Evolutionary conservation across 305 asterid genomes (phyloP).

Genomic region (Solanum aculeatissimum): DNA sequence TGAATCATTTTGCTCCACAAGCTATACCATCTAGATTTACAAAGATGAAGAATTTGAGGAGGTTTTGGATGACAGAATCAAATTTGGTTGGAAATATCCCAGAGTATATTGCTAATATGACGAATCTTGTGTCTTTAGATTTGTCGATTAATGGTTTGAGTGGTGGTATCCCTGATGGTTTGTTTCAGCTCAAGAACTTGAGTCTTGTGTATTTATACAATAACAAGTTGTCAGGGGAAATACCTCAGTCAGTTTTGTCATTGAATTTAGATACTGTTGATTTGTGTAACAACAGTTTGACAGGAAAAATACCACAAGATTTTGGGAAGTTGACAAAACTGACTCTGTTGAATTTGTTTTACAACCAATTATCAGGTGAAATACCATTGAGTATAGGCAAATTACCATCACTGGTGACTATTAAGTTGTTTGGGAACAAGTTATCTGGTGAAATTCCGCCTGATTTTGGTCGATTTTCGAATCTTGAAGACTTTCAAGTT

Average conservation of each 20-base stretch:
- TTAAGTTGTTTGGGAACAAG: conserved; percentile 35
- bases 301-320: conserved; percentile 53
- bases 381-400: conserved; percentile 47
- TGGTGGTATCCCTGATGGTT: conserved; percentile 44
- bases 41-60: conserved; percentile 36
- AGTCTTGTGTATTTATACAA: conserved; percentile 13
- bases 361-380: conserved; percentile 57
- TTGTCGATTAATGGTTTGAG: conserved; percentile 36
- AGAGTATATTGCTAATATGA: conserved; percentile 32
- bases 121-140: conserved; percentile 45
- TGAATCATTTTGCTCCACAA: conserved; percentile 39
- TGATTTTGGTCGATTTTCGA: conserved; percentile 55
- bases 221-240: conserved; percentile 46
- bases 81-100: conserved; percentile 69
- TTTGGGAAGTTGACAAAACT: conserved; percentile 48
- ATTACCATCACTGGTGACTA: conserved; percentile 26
- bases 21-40: conserved; percentile 44
- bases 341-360: conserved; percentile 35
- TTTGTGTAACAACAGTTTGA: conserved; percentile 42
- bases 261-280: conserved; percentile 40
- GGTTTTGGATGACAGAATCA: conserved; percentile 22
- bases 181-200: conserved; percentile 49
- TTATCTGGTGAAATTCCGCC: conserved; percentile 68
- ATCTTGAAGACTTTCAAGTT: conserved; percentile 34
- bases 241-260: conserved; percentile 40